Percentiles rank a stretch among this genome's conserved stretches.
Evolutionary conservation across 805 yeast genomes (phyloP).

Genomic region (Blastobotrys parvus): DNA sequence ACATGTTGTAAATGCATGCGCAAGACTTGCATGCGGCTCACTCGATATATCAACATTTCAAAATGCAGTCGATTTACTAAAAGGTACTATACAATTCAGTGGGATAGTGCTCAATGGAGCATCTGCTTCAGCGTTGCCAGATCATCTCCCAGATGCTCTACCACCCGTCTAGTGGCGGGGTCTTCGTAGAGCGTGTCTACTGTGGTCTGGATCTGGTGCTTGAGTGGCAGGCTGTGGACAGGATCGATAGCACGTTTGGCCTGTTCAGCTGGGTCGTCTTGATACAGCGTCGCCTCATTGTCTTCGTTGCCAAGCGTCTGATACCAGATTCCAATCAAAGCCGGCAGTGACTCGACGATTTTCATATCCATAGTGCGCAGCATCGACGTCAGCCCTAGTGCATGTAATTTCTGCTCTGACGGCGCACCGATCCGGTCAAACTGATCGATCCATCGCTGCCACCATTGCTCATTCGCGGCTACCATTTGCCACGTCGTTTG

Average conservation of each 20-base stretch:
- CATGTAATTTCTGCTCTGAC: constrained; percentile 58
- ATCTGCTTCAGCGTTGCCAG: neutral
- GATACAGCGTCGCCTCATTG: neutral
- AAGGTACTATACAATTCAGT: too few species aligned
- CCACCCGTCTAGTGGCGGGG: neutral
- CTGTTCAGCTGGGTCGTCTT: neutral
- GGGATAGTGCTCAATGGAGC: too few species aligned
- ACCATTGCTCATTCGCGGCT: constrained; percentile 11
- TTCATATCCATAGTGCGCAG: constrained; percentile 15
- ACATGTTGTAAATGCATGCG: too few species aligned
- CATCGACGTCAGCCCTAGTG: constrained; percentile 52
- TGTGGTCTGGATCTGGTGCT: neutral
- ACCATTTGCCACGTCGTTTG: constrained; percentile 15
- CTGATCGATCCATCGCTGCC: constrained; percentile 26
- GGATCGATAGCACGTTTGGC: neutral
- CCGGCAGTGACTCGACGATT: neutral
- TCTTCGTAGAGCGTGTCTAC: neutral
- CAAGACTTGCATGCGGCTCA: too few species aligned
- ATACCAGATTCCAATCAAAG: neutral
- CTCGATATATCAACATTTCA: too few species aligned
- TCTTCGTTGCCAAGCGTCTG: neutral
- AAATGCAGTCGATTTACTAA: too few species aligned
- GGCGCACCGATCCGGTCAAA: constrained; percentile 60
- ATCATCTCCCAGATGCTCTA: neutral
- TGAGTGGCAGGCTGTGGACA: neutral